These are phyloP conservation scores for Penicillium sp. DNA, from an alignment of 2,329 filamentous ascomycete species.

Conservation along the genomic window DNA sequence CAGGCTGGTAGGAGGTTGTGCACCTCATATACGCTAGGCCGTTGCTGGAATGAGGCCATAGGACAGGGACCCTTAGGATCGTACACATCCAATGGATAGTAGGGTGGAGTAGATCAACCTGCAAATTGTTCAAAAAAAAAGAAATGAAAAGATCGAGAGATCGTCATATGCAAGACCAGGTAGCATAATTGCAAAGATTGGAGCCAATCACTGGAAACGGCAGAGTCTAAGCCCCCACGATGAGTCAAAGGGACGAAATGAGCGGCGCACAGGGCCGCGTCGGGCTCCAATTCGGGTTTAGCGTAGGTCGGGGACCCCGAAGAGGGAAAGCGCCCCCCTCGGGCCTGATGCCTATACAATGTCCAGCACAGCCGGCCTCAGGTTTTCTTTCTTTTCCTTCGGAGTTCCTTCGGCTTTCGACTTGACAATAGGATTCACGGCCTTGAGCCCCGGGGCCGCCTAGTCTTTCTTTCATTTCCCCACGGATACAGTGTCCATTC, in stretches of 20 bases:
- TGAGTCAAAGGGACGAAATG: not conserved
- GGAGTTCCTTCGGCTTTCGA: constrained; percentile 1
- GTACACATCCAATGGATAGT: not conserved
- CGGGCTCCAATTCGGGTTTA: constrained; percentile 28
- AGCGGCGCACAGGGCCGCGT: not conserved
- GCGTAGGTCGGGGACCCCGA: constrained; percentile 34
- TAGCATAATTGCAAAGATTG: not conserved
- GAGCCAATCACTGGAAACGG: not conserved
- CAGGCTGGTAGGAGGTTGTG: too few species aligned
- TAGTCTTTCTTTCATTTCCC: not conserved
- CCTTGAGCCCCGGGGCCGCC: constrained; percentile 1
- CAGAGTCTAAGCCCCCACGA: constrained; percentile 1
- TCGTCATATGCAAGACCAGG: constrained; percentile 1
- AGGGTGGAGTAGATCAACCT: not conserved
- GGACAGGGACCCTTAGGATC: too few species aligned
- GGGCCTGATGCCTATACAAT: constrained; percentile 5
- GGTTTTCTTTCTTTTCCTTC: constrained; percentile 27
- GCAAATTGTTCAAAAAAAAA: not conserved
- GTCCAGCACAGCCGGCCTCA: constrained; percentile 18
- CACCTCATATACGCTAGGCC: too few species aligned
- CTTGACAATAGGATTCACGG: constrained; percentile 1
- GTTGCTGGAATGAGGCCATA: too few species aligned
- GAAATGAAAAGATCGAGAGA: not conserved
- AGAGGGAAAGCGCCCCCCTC: constrained; percentile 20
- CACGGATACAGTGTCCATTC: not conserved